Evolutionary conservation across 495 filamentous ascomycete species (phyloP).

Genomic region (Physcia stellaris): DNA sequence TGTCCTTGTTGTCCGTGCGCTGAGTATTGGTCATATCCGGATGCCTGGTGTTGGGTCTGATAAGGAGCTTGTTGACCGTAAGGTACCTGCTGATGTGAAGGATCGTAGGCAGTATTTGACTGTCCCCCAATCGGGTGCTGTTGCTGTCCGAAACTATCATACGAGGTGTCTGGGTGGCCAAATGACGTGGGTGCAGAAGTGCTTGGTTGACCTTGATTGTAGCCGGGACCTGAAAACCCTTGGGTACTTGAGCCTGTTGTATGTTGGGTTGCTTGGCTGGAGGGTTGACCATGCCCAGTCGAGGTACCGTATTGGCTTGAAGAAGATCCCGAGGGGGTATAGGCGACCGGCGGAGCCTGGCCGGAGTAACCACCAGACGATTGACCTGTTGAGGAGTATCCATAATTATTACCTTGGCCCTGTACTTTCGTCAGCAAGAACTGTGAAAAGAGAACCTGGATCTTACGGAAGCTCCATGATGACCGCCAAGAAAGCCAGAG

Average conservation of each 20-base stretch:
- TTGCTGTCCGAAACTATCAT: conserved; percentile 6
- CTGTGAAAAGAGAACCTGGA: not conserved
- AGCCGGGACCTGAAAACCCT: not conserved
- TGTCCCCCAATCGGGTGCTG: conserved; percentile 9
- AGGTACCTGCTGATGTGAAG: not conserved
- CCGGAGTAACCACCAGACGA: conserved; percentile 22
- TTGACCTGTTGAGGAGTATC: conserved; percentile 17
- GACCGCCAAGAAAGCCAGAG: conserved; percentile 17
- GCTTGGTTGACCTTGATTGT: not conserved
- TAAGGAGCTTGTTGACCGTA: conserved; percentile 6
- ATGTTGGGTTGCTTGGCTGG: conserved; percentile 1
- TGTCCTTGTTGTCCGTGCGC: conserved; percentile 8
- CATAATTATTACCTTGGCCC: conserved; percentile 19
- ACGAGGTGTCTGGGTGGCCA: not conserved
- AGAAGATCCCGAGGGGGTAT: conserved; percentile 17
- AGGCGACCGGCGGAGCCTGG: conserved; percentile 24
- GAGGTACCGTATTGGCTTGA: conserved; percentile 11
- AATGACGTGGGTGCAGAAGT: not conserved
- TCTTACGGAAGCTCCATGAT: conserved; percentile 19
- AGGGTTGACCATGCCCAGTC: not conserved
- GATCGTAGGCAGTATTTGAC: not conserved
- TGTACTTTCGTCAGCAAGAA: conserved; percentile 5
- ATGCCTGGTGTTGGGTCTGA: conserved; percentile 1
- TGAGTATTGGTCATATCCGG: conserved; percentile 3
- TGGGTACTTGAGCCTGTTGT: not conserved